These are phyloP conservation scores for Termitomyces sp. DNA, from an alignment of 1,284 basidiomycete species.

Conservation along the genomic window DNA sequence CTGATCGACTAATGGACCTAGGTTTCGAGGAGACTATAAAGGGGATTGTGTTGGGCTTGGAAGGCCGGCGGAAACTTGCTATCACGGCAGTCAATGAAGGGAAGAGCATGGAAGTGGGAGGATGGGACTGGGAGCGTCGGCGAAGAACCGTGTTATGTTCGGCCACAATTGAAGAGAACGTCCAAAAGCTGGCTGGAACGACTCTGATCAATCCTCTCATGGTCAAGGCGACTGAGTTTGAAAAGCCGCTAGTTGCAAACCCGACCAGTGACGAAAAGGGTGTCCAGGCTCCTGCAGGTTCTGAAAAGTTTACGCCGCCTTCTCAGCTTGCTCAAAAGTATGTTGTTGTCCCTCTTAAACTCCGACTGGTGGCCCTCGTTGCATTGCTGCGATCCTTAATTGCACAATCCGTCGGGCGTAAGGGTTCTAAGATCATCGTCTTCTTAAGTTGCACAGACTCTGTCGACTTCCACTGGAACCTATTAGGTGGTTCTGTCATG, in stretches of 20 bases:
- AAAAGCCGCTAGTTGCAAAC: slow-evolving; percentile 27
- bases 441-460: slow-evolving; percentile 97
- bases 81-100: slow-evolving; percentile 70
- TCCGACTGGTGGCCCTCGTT: slow-evolving; percentile 87
- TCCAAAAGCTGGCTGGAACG: slow-evolving; percentile 87
- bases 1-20: slow-evolving; percentile 95
- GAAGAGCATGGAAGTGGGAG: slow-evolving; percentile 68
- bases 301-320: slow-evolving; percentile 81
- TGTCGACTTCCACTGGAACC: slow-evolving; percentile 94
- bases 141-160: slow-evolving; percentile 91
- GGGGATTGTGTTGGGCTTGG: slow-evolving; percentile 83
- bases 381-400: slow-evolving; percentile 80
- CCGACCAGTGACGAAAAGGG: slow-evolving; percentile 3
- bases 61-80: slow-evolving; percentile 73
- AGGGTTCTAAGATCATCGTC: slow-evolving; percentile 77
- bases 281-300: background rate
- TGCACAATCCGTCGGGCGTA: slow-evolving; percentile 46
- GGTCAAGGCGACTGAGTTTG: slow-evolving; percentile 60
- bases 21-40: slow-evolving; percentile 91
- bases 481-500: slow-evolving; percentile 82
- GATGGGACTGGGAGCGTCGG: slow-evolving; percentile 78
- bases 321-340: slow-evolving; percentile 95
- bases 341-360: slow-evolving; percentile 87
- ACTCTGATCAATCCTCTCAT: slow-evolving; percentile 70
- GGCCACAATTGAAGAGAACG: slow-evolving; percentile 93